These are phyloP conservation scores for Cyclospora cayetanensis DNA, from an alignment of 169 alveolate genomes.

Conservation along the genomic window DNA sequence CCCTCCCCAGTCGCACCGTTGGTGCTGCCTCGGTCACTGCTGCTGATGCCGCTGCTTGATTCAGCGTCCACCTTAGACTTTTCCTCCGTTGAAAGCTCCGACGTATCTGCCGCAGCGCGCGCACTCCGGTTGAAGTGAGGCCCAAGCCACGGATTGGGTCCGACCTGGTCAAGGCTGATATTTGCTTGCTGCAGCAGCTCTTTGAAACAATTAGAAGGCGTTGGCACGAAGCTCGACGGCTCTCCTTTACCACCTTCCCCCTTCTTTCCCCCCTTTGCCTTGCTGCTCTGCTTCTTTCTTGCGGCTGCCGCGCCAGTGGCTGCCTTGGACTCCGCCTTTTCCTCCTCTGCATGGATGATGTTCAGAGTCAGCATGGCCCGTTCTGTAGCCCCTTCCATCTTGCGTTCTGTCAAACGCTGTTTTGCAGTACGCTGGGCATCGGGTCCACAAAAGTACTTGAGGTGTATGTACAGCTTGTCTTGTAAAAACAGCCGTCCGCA, in stretches of 20 bases:
- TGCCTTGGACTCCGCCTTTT: not conserved
- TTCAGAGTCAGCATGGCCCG: constrained; percentile 83
- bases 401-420: constrained; percentile 85
- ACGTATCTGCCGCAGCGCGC: constrained; percentile 18
- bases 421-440: constrained; percentile 89
- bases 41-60: constrained; percentile 20
- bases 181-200: constrained; percentile 77
- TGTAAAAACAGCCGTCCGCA: constrained; percentile 88
- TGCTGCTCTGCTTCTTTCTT: constrained; percentile 59
- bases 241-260: constrained; percentile 70
- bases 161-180: constrained; percentile 41
- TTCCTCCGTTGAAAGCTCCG: not conserved
- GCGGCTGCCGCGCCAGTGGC: not conserved
- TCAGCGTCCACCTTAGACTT: constrained; percentile 33
- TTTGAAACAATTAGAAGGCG: constrained; percentile 75
- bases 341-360: constrained; percentile 71
- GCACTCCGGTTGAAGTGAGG: constrained; percentile 64
- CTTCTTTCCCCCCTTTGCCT: constrained; percentile 42
- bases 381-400: constrained; percentile 74
- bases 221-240: constrained; percentile 77
- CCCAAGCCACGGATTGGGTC: constrained; percentile 66
- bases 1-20: constrained; percentile 32
- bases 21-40: constrained; percentile 55
- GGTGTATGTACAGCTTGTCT: constrained; percentile 84
- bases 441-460: constrained; percentile 92